phyloP scores from a whole-genome alignment of 352 stramenopile species.

The Phytopythium litorale region DNA sequence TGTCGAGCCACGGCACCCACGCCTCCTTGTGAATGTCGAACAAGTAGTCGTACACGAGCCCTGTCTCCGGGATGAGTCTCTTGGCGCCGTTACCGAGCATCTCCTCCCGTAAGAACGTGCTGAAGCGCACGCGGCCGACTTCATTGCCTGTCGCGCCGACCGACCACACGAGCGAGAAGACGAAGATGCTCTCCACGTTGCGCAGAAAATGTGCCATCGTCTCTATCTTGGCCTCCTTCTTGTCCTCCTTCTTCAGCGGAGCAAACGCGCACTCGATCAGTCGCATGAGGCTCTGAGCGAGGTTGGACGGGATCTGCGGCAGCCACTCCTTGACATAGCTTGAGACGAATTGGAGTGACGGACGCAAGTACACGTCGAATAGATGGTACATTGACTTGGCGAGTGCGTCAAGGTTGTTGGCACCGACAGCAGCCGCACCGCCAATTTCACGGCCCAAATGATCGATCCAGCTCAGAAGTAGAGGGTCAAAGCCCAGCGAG shows the following conservation, averaged over 20 bases:
- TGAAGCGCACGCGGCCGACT: constrained; percentile 76
- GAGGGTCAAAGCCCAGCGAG: constrained; percentile 88
- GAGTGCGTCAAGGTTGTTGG: constrained; percentile 43
- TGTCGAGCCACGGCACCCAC: constrained; percentile 92
- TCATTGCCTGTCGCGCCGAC: constrained; percentile 89
- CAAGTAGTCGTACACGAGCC: constrained; percentile 90
- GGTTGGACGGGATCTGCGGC: constrained; percentile 89
- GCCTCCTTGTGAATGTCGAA: constrained; percentile 73
- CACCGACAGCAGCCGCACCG: constrained; percentile 27
- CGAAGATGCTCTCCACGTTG: constrained; percentile 89
- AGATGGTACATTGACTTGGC: constrained; percentile 55
- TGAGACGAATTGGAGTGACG: constrained; percentile 79
- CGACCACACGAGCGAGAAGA: constrained; percentile 93
- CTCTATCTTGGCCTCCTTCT: constrained; percentile 78
- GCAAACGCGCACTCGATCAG: constrained; percentile 91
- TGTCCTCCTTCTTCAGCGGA: constrained; percentile 77
- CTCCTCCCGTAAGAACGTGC: constrained; percentile 85
- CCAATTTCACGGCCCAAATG: constrained; percentile 58
- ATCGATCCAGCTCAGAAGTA: constrained; percentile 90
- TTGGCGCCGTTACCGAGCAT: constrained; percentile 60
- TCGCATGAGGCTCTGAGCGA: constrained; percentile 89
- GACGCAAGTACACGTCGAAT: constrained; percentile 87
- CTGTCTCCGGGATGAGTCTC: constrained; percentile 44
- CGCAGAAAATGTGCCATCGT: constrained; percentile 58
- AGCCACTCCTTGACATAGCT: constrained; percentile 90